Conservation (phyloP, 2,329 filamentous ascomycete genomes). For the Davidsoniella neocaledoniae region DNA sequence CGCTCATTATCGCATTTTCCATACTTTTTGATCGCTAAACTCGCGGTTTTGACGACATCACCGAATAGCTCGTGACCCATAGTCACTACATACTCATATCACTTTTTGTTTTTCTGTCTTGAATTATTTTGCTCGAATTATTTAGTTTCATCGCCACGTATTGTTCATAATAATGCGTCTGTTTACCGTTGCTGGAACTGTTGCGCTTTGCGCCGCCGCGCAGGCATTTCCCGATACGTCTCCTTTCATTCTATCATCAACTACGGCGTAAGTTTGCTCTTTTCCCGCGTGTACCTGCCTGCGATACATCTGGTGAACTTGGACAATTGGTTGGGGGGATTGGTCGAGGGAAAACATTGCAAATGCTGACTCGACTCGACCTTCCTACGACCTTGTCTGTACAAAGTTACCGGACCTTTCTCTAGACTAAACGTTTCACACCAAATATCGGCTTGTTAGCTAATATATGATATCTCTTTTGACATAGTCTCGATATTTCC, state of each 20-base stretch:
- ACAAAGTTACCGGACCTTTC: background rate
- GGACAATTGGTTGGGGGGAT: background rate
- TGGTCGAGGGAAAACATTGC: background rate
- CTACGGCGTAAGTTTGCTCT: slow-evolving; percentile 46
- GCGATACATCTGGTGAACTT: too few species aligned
- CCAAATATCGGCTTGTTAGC: slow-evolving; percentile 3
- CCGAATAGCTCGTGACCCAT: too few species aligned
- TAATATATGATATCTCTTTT: slow-evolving; percentile 14
- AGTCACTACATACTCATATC: too few species aligned
- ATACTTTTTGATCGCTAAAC: too few species aligned
- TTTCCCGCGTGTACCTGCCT: background rate
- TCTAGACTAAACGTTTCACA: background rate
- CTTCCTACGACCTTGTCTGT: background rate
- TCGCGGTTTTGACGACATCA: too few species aligned
- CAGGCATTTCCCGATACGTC: slow-evolving; percentile 73
- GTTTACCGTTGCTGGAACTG: slow-evolving; percentile 31
- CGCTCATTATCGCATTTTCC: too few species aligned
- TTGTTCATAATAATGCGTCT: slow-evolving; percentile 33
- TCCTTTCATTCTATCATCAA: slow-evolving; percentile 80
- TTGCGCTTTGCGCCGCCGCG: slow-evolving; percentile 40
- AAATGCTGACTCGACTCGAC: background rate
- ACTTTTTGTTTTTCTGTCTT: too few species aligned
- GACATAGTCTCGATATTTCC: slow-evolving; percentile 21
- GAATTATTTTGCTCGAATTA: too few species aligned
- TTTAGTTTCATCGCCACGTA: background rate